Percentiles rank a stretch among this genome's conserved stretches.
Evolutionary conservation across 306 rosid genomes (phyloP).

Genomic region (Quercus glauca): DNA sequence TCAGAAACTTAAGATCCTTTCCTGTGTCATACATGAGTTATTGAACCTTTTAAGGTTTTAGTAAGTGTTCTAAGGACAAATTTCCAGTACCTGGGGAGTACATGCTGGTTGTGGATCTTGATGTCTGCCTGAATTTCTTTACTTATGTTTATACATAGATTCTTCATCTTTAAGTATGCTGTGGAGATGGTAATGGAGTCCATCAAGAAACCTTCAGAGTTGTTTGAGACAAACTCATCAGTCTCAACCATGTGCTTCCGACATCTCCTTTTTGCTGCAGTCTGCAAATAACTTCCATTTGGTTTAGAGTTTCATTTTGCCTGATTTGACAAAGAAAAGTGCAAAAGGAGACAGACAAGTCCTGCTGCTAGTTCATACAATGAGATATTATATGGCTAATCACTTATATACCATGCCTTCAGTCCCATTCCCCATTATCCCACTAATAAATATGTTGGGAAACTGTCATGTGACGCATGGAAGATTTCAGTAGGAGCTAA

Average conservation of each 20-base stretch:
- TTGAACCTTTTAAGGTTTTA: background rate
- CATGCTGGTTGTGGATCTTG: slow-evolving; percentile 72
- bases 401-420: background rate
- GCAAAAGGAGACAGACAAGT: background rate
- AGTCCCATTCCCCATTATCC: background rate
- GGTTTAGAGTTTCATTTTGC: slow-evolving; percentile 20
- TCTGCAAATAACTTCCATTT: slow-evolving; percentile 40
- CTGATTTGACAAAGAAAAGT: slow-evolving; percentile 3
- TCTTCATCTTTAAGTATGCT: slow-evolving; percentile 88
- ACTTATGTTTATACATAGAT: slow-evolving; percentile 60
- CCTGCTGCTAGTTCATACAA: background rate
- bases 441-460: background rate
- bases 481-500: background rate
- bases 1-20: background rate
- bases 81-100: slow-evolving; percentile 80
- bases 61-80: background rate
- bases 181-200: slow-evolving; percentile 82
- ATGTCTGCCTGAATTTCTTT: slow-evolving; percentile 91
- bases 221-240: slow-evolving; percentile 85
- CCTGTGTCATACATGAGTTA: background rate
- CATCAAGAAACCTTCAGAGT: slow-evolving; percentile 64
- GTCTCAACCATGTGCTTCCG: slow-evolving; percentile 90
- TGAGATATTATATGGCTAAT: background rate
- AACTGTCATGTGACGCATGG: background rate
- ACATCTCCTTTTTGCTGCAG: slow-evolving; percentile 83